Evolutionary conservation across 1,139 yeast species (phyloP), one percentile per base, ranked within the genome.

Genomic region (Sugiyamaella paludigena): DNA sequence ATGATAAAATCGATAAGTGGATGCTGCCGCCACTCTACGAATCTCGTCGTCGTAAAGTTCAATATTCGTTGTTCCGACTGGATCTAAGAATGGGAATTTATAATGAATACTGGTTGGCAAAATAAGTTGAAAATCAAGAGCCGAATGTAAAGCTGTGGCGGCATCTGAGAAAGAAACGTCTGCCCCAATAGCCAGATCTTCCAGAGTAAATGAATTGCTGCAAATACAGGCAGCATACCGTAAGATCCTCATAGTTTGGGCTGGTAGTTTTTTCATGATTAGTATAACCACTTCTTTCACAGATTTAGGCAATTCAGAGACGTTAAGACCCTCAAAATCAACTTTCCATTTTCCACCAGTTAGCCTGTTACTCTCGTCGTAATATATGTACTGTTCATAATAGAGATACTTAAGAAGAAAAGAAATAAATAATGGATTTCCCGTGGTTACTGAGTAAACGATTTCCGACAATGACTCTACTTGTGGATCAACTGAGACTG

Each of bases 1-100:
- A 57, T 72, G 81, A 47, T 58, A 61, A 36, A 53, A 61, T 57
- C 64, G 46, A 41, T 60, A 64, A 64, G 77, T 47, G 50, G 68
- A 61, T 56, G 77, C 46, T 55, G 67, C 63, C 0, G 79, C 70
- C 36, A 78, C 64, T 16, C 68, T 68, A 57, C 71, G 63, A 7
- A 75, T 62, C 39, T 68, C 69, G 1, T 66, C 59, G 15, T 71
- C 72, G 4, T 67, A 58, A n/a, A 78, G 50, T 2, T 69, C 69
- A 44, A 58, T 55, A 27, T 77, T 72, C 0, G 77, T 73, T 34
- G 69, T 66, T 0, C 65, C 66, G 2, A 62, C 60, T 1, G 68
- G 61, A 16, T 72, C 64, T 33, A 74, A 74, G 53, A 77, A 75
- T 4, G 83, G 81, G 30, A 77, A 65, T 54, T 78, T 78, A 59